Evolutionary conservation across 306 rosid genomes (phyloP), one percentile per base, ranked within the genome.

Genomic region (Benincasa hispida): DNA sequence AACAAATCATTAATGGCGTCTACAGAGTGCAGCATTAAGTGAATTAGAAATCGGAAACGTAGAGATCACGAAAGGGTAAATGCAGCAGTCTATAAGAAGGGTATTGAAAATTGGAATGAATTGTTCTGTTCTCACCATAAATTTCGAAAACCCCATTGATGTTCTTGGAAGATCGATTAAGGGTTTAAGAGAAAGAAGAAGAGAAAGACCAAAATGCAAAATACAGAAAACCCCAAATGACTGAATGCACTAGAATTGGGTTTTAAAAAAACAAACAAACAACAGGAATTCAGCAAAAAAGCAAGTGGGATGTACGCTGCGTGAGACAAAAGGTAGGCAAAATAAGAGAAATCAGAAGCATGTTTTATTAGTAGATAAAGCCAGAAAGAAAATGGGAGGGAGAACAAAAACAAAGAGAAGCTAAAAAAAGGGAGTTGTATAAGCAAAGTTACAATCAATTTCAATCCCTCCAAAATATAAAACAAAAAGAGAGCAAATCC

Each of bases 361-460:
- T 48, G 76, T 72, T 72, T 72, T 72, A 72, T 48, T 50, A 50
- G 22, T 5, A 74, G 76, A 72, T 47, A 72, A 72, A 27, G 76
- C 57, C 41, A 50, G 25, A 72, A 13, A 72, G 60, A 72, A 72
- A 25, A 60, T 28, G 58, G 41, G 57, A 35, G 25, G 47, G 14
- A 72, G 42, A 72, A 72, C 18, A 47, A 72, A 72, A 45, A 69
- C 18, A 45, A 47, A 69, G 37, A 14, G 75, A 45, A 53, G 14
- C 12, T 1, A 57, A 14, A 57, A 22, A 10, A 45, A 12, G 51
- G 8, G 55, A 60, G 55, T n/a, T 17, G 65, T 25, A 58, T 27
- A 68, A 68, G 21, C 74, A 41, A 83, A 57, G 10, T 77, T 62
- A 21, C 58, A 69, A 84, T 78, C 72, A 59, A 68, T 17, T 58